These are phyloP conservation scores for Apiospora pterosperma DNA, from an alignment of 2,329 filamentous ascomycete genomes.

Conservation along the genomic window DNA sequence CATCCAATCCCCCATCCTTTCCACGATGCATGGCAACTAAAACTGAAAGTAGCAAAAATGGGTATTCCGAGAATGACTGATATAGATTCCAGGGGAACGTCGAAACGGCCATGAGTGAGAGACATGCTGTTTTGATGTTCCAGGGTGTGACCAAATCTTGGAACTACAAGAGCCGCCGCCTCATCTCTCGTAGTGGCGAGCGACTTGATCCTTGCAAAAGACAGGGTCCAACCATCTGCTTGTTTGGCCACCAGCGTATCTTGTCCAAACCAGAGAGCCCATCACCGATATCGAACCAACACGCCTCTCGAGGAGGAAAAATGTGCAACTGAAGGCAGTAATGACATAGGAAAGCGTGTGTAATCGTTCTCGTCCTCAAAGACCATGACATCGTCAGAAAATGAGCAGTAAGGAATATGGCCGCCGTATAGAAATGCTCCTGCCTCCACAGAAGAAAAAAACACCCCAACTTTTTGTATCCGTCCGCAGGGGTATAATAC, in stretches of 20 bases:
- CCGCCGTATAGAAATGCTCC: background rate
- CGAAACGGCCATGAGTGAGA: background rate
- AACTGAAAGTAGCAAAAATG: background rate
- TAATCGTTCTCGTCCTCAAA: conserved; percentile 1
- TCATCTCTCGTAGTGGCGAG: background rate
- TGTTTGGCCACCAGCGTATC: background rate
- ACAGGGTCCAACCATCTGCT: background rate
- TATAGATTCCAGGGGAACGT: background rate
- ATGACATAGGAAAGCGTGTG: background rate
- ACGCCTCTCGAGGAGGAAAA: background rate
- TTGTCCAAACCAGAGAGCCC: background rate
- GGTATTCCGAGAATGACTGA: background rate
- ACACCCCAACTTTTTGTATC: conserved; percentile 6
- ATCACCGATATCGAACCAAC: background rate
- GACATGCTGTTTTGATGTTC: background rate
- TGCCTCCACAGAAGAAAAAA: background rate
- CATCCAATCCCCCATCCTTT: background rate
- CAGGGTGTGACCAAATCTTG: background rate
- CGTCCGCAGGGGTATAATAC: background rate
- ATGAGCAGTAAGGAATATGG: background rate
- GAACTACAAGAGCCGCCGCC: background rate
- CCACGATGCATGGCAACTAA: background rate
- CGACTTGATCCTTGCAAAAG: background rate
- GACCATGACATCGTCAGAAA: background rate
- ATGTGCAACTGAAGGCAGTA: background rate